Evolutionary conservation across 106 monocot genomes (phyloP).

Genomic region (Vanilla planifolia): DNA sequence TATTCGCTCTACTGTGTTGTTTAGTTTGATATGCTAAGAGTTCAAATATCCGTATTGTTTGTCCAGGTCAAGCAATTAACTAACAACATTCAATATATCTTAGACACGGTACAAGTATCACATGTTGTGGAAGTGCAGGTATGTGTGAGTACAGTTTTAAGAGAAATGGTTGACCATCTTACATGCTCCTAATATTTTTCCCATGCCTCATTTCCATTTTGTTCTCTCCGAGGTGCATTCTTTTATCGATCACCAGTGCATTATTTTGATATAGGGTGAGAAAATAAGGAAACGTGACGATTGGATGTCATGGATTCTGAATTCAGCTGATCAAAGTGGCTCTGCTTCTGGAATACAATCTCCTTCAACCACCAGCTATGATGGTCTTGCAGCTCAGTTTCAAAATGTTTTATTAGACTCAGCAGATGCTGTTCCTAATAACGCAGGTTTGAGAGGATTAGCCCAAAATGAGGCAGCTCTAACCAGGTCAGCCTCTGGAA

Average conservation of each 20-base stretch:
- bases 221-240: not conserved
- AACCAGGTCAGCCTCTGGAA: slow-evolving; percentile 31
- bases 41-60: not conserved
- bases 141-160: not conserved
- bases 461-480: slow-evolving; percentile 16
- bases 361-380: slow-evolving; percentile 8
- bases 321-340: slow-evolving; percentile 8
- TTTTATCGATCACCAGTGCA: not conserved
- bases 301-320: slow-evolving; percentile 51
- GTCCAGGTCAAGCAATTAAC: slow-evolving; percentile 43
- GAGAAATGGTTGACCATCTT: not conserved
- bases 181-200: not conserved
- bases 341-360: slow-evolving; percentile 8
- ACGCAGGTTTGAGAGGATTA: not conserved
- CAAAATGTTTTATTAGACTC: slow-evolving; percentile 22
- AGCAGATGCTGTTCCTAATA: not conserved
- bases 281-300: slow-evolving; percentile 52
- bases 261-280: slow-evolving; percentile 34
- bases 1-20: not conserved
- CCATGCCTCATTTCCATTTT: not conserved
- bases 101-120: slow-evolving; percentile 38
- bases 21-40: not conserved
- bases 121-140: slow-evolving; percentile 50
- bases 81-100: slow-evolving; percentile 33
- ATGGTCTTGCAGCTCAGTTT: slow-evolving; percentile 17